Base-by-base conservation (phyloP, 768 basidiomycete species). In the Kwoniella newhampshirensis region DNA sequence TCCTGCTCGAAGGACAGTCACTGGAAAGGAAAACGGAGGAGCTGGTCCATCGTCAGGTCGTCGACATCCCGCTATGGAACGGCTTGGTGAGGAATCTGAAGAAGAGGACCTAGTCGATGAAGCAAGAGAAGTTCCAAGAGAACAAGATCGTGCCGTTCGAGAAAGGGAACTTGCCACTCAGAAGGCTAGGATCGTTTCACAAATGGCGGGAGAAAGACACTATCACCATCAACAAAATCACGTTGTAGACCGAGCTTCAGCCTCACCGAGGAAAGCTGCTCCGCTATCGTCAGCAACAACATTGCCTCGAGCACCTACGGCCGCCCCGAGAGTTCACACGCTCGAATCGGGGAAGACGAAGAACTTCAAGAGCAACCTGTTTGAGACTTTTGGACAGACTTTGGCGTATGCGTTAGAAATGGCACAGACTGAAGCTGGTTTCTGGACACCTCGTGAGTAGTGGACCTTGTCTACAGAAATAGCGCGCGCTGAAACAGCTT, bases 111-210 rank as follows among this genome's bases (percentile, higher is more conserved):
- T 82, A 44, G 79, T 80, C 80, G 77, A 70, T 6, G 79, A 78
- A 13, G 67, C 68, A 36, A 78, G 79, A 77, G 51, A 78, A 79
- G 59, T 78, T 30, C 69, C 68, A 60, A 77, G 77, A 52, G 75
- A 59, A 32, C 61, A 71, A 37, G 51, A 66, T 23, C 53, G 54
- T 40, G 61, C 60, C 13, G 58, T 66, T 49, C 67, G 82, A 59
- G 80, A 77, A 78, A 87, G 90, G 77, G 89, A 91, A 77, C 78
- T 93, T 35, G 91, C 91, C 74, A 84, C 84, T 11, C 91, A 92
- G 78, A 94, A 94, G 78, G 91, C 91, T 45, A 81, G 91, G 53
- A 92, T 94, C 57, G 91, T 94, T 1, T 88, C 89, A 46, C 89
- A 93, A 79, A 93, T 93, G 91, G 89, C 85, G 2, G 87, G 60